Evolutionary conservation across 192 early-diverging fungal genomes (phyloP), one percentile per base, ranked within the genome.

Genomic region (Geranomyces variabilis): DNA sequence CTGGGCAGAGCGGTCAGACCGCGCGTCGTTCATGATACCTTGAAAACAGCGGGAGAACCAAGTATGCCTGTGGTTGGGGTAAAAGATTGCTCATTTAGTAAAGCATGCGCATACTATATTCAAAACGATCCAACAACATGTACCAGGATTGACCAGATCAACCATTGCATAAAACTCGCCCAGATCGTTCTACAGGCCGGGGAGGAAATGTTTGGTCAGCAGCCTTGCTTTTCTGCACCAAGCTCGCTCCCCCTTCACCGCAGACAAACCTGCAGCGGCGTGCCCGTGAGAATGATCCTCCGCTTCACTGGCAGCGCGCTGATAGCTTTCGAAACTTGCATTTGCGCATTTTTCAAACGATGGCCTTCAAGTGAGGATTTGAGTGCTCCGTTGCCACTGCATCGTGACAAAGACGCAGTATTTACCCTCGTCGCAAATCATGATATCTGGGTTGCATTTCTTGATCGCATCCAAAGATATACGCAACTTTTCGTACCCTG

Each of bases 101-200:
- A 26, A n/a, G 51, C 51, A 17, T 13, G 22, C 28, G 29, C 19
- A 19, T n/a, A 45, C 43, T 12, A 24, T n/a, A 24, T 33, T 57
- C 36, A 19, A 9, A 58, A 7, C 58, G 9, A 3, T 3, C 36
- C 3, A 41, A 34, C 63, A 4, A 49, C 61, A 46, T 53, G 57
- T 59, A 67, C 63, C 78, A 14, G 90, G 89, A 85, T 90, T 92
- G 81, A 95, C 93, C 73, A 90, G 84, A 70, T 88, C 91, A 51
- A 88, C 79, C 51, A 83, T 74, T 67, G 83, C 81, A 78, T 93
- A 94, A 73, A 93, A 91, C 58, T 91, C 88, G 49, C 80, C 79
- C 55, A 96, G 86, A 76, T 88, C 81, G 60, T 84, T 89, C 72
- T 70, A 41, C 13, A 24, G 3, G 7, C 44, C 2, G 6, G 36